A percentile compares a stretch with the other conserved stretches of the same genome.
phyloP scores from a whole-genome alignment of 176 grass and related monocot genomes.

The Ensete glaucum region DNA sequence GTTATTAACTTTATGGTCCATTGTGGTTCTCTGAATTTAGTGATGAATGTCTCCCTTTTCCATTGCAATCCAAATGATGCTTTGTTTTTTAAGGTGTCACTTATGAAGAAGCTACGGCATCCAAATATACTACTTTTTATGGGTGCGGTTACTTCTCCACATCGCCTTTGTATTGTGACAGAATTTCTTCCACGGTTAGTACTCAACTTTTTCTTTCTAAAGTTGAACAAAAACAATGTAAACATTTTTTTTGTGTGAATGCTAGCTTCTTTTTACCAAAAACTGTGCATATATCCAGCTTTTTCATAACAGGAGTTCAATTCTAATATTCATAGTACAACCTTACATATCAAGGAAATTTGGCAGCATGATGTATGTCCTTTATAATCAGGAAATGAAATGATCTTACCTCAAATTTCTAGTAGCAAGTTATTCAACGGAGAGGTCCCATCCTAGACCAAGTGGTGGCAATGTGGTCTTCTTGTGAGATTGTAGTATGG shows the following conservation, averaged over 20 bases:
- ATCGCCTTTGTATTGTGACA: slow-evolving; percentile 93
- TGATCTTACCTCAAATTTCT: neutral
- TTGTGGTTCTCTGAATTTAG: too few species aligned
- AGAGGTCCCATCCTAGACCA: neutral
- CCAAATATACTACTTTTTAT: slow-evolving; percentile 98
- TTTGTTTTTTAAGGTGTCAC: slow-evolving; percentile 61
- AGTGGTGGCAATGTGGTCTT: neutral
- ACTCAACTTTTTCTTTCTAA: slow-evolving; percentile 7
- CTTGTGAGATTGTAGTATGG: neutral
- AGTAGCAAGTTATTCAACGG: neutral
- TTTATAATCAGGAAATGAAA: too few species aligned
- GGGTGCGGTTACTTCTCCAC: slow-evolving; percentile 88
- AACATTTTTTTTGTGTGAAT: neutral
- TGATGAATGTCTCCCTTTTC: neutral
- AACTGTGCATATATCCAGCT: neutral
- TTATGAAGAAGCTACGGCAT: slow-evolving; percentile 98
- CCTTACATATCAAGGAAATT: neutral
- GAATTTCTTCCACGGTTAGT: slow-evolving; percentile 88
- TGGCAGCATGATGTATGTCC: neutral
- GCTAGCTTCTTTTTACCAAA: too few species aligned
- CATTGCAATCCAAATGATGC: slow-evolving; percentile 9
- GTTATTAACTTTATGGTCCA: neutral
- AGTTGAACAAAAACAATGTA: neutral
- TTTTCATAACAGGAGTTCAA: neutral
- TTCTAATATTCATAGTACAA: neutral